Base-by-base conservation (phyloP, 192 early-diverging fungal species). In the Radiomyces spectabilis region DNA sequence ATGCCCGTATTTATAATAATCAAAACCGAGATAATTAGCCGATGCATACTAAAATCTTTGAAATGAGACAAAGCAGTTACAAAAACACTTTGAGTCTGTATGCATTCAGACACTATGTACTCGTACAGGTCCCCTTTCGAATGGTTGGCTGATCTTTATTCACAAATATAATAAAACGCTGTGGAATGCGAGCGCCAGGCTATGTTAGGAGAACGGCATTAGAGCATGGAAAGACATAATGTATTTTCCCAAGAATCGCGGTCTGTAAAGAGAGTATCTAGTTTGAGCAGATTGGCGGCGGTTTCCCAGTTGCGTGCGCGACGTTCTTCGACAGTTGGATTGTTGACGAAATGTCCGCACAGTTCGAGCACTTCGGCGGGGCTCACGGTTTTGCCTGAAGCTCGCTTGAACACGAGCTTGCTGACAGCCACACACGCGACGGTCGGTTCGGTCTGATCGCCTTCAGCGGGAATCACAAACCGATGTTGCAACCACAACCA, bases 401-500 rank as follows among this genome's bases (percentile, higher is more conserved):
- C 8, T 33, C 35, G 52, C 30, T 66, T 66, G 29, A 60, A 66
- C 2, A 66, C 65, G 2, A 66, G 25, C 15, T 59, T 66, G 30
- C 47, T 51, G 16, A 66, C 32, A 4, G 65, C 65, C 18, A 42
- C 16, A 18, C 65, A 60, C 5, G 57, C 55, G 2, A 59, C 41
- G 1, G 33, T 21, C 8, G 0, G 10, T 4, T 45, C n/a, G 1
- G 43, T 32, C 0, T 59, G 16, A 13, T 35, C 8, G 5, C n/a
- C 21, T 15, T 13, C 56, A n/a, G 19, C 27, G 1, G 15, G 35
- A 0, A 41, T 30, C 3, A 66, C 41, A 54, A 66, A 66, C 25
- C 74, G 56, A 16, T 68, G 68, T 26, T 74, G 53, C 21, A 77
- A 51, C 5, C 69, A 57, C 22, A 77, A 54, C 77, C 77, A 79